A percentile compares a stretch with the other conserved stretches of the same genome.
Evolutionary conservation across 257 asterid species (phyloP).

Genomic region (Perilla frutescens): DNA sequence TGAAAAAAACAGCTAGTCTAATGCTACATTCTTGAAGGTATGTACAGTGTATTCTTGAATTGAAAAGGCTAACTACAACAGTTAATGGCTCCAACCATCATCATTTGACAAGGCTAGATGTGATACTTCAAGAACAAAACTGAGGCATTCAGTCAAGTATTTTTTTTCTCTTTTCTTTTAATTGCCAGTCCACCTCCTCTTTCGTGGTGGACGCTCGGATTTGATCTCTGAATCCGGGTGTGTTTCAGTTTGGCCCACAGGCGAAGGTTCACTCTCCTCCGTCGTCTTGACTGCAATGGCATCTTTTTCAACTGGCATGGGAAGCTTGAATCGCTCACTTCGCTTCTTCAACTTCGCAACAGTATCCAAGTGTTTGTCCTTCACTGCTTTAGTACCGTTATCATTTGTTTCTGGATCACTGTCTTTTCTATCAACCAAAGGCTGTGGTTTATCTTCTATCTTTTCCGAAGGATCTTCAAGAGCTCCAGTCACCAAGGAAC

Average conservation of each 20-base stretch:
- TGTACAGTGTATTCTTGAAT: slow-evolving; percentile 30
- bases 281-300: slow-evolving; percentile 40
- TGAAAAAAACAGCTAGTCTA: slow-evolving; percentile 22
- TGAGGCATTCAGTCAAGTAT: slow-evolving; percentile 2
- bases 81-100: not conserved
- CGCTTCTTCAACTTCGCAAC: slow-evolving; percentile 92
- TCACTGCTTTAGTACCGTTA: slow-evolving; percentile 46
- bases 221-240: slow-evolving; percentile 71
- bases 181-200: slow-evolving; percentile 93
- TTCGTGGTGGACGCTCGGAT: slow-evolving; percentile 92
- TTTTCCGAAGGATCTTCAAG: slow-evolving; percentile 50
- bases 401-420: slow-evolving; percentile 46
- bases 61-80: slow-evolving; percentile 12
- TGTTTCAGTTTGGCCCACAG: slow-evolving; percentile 52
- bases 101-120: too few relatives aligned
- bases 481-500: slow-evolving; percentile 36
- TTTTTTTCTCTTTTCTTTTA: slow-evolving; percentile 30
- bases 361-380: slow-evolving; percentile 85
- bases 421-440: slow-evolving; percentile 49
- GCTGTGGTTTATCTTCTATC: slow-evolving; percentile 55
- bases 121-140: slow-evolving; percentile 5
- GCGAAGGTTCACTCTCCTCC: slow-evolving; percentile 50
- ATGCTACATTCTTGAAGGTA: slow-evolving; percentile 31
- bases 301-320: slow-evolving; percentile 92
- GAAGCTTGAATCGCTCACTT: slow-evolving; percentile 96